Conservation (phyloP, 1,139 yeast genomes). For the Suhomyces ambrosiae region DNA sequence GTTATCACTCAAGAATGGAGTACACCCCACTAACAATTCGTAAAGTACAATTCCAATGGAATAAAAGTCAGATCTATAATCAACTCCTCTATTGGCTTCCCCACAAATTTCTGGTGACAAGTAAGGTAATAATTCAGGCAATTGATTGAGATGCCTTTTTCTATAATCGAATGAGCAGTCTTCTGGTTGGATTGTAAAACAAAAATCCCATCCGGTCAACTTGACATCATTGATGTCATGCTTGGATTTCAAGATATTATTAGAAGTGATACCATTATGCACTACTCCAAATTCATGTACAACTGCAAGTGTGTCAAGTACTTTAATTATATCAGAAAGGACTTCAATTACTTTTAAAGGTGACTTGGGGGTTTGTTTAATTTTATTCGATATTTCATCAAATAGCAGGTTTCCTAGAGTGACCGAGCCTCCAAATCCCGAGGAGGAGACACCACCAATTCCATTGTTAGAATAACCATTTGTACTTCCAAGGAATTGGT, state of each 20-base stretch:
- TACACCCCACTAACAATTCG: constrained; percentile 47
- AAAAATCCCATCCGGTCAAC: constrained; percentile 55
- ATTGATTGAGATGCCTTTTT: constrained; percentile 27
- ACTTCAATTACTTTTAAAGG: constrained; percentile 32
- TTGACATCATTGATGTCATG: constrained; percentile 35
- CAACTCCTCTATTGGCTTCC: constrained; percentile 43
- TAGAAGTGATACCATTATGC: constrained; percentile 51
- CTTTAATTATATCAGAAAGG: constrained; percentile 33
- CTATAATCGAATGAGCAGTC: constrained; percentile 41
- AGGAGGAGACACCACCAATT: not conserved
- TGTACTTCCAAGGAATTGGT: constrained; percentile 3
- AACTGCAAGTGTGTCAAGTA: constrained; percentile 36
- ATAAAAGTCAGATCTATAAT: constrained; percentile 54
- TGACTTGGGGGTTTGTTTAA: constrained; percentile 19
- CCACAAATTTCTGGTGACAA: constrained; percentile 57
- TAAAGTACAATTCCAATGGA: constrained; percentile 54
- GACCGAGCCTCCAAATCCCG: constrained; percentile 6
- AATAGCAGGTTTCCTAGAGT: constrained; percentile 9
- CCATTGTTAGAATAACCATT: constrained; percentile 4
- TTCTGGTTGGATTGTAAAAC: constrained; percentile 48
- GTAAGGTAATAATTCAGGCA: constrained; percentile 48
- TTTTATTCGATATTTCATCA: constrained; percentile 10
- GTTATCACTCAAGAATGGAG: constrained; percentile 49
- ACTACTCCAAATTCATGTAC: constrained; percentile 50
- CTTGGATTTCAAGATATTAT: constrained; percentile 36